These are phyloP conservation scores for Crithidia acanthocephali DNA, from an alignment of 208 protist genomes.

Conservation along the genomic window DNA sequence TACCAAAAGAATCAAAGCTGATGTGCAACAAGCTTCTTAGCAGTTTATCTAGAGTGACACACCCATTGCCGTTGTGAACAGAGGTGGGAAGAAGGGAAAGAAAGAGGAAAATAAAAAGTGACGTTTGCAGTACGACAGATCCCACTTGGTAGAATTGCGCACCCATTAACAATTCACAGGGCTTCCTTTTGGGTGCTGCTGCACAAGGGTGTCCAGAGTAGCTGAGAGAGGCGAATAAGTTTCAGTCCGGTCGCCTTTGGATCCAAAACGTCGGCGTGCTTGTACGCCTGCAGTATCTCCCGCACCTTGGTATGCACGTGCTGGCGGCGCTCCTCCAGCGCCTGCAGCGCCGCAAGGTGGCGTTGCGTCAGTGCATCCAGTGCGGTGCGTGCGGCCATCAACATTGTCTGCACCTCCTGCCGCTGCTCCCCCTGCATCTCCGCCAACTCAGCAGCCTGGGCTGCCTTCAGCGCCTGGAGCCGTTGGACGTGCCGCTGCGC, in stretches of 20 bases:
- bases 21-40: not conserved
- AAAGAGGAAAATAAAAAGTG: too few species aligned
- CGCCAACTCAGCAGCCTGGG: slow-evolving; percentile 11
- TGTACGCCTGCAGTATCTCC: slow-evolving; percentile 15
- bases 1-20: not conserved
- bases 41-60: not conserved
- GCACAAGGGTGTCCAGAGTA: slow-evolving; percentile 10
- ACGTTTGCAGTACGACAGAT: too few species aligned
- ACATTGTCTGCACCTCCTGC: slow-evolving; percentile 26
- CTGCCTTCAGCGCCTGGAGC: slow-evolving; percentile 17
- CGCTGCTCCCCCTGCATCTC: slow-evolving; percentile 16
- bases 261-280: slow-evolving; percentile 22
- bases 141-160: too few species aligned
- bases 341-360: slow-evolving; percentile 30
- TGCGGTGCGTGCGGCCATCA: slow-evolving; percentile 21
- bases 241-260: slow-evolving; percentile 21
- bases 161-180: too few species aligned
- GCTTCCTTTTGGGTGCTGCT: too few species aligned
- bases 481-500: slow-evolving; percentile 31
- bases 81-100: too few species aligned
- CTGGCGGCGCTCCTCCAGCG: slow-evolving; percentile 20
- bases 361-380: slow-evolving; percentile 35
- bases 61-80: too few species aligned
- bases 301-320: slow-evolving; percentile 17
- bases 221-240: slow-evolving; percentile 26